phyloP scores from a whole-genome alignment of 768 basidiomycete species.

The Kwoniella shandongensis region DNA sequence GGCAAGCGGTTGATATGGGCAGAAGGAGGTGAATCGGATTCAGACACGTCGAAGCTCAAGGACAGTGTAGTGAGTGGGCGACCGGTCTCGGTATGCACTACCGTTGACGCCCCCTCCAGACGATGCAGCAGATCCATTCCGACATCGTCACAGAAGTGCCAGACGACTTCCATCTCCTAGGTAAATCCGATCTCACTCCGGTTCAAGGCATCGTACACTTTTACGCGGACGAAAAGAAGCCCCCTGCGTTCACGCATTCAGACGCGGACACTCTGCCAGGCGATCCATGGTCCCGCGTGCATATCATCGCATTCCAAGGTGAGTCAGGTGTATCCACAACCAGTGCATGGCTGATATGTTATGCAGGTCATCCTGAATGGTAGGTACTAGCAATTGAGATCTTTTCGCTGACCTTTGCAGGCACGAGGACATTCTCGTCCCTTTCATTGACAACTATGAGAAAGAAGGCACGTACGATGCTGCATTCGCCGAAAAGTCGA shows the following conservation, averaged over 20 bases:
- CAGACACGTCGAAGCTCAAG: conserved; percentile 9
- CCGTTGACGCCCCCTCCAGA: conserved; percentile 8
- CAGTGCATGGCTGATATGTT: background rate
- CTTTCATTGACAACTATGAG: conserved; percentile 40
- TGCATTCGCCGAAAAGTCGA: conserved; percentile 33
- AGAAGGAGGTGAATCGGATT: conserved; percentile 7
- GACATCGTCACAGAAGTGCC: conserved; percentile 37
- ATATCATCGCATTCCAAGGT: conserved; percentile 45
- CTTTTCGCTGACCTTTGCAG: background rate
- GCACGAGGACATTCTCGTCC: conserved; percentile 41
- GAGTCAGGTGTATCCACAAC: conserved; percentile 3
- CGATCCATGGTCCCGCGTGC: conserved; percentile 33
- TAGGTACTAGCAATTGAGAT: background rate
- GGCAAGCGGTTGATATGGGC: conserved; percentile 36
- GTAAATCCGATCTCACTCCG: conserved; percentile 30
- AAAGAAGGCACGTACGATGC: conserved; percentile 31
- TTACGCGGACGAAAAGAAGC: conserved; percentile 20
- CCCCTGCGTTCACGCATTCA: conserved; percentile 39
- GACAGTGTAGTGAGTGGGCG: conserved; percentile 26
- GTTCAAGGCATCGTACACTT: conserved; percentile 42
- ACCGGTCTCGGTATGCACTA: background rate
- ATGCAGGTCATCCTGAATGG: conserved; percentile 42
- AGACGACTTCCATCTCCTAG: conserved; percentile 30
- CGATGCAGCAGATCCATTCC: conserved; percentile 45
- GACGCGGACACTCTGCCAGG: conserved; percentile 26